These are phyloP conservation scores for Hymenoscyphus scutula DNA, from an alignment of 2,329 filamentous ascomycete genomes.

Conservation along the genomic window DNA sequence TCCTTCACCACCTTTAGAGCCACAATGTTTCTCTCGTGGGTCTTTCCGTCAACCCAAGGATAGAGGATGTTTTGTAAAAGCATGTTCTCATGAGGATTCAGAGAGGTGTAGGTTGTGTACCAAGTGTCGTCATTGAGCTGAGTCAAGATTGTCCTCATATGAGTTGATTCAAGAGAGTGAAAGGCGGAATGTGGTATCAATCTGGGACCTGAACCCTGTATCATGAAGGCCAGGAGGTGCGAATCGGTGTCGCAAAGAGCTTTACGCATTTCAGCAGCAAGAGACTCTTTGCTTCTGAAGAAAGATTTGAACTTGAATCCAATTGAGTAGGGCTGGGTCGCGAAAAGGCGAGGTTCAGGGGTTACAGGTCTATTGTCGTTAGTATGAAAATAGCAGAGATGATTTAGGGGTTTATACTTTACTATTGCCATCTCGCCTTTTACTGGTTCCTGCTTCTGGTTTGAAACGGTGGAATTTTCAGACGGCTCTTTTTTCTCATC, in stretches of 20 bases:
- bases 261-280: slow-evolving; percentile 30
- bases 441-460: neutral
- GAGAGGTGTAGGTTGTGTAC: slow-evolving; percentile 29
- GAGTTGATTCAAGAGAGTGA: slow-evolving; percentile 31
- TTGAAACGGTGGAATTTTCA: neutral
- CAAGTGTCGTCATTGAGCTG: slow-evolving; percentile 29
- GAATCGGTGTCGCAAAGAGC: slow-evolving; percentile 24
- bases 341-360: slow-evolving; percentile 27
- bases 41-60: slow-evolving; percentile 11
- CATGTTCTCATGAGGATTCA: slow-evolving; percentile 21
- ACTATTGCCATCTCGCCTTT: neutral
- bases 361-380: slow-evolving; percentile 14
- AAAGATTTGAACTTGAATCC: slow-evolving; percentile 29
- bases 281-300: slow-evolving; percentile 32
- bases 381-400: neutral
- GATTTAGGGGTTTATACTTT: neutral
- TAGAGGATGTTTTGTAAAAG: slow-evolving; percentile 17
- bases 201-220: slow-evolving; percentile 18
- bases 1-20: slow-evolving; percentile 28
- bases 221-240: slow-evolving; percentile 27
- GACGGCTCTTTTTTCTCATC: neutral
- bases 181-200: slow-evolving; percentile 31
- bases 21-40: slow-evolving; percentile 24
- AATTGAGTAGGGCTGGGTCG: slow-evolving; percentile 22
- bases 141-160: slow-evolving; percentile 31